Conservation (phyloP, 345 rosid genomes). For the Orychophragmus violaceus region DNA sequence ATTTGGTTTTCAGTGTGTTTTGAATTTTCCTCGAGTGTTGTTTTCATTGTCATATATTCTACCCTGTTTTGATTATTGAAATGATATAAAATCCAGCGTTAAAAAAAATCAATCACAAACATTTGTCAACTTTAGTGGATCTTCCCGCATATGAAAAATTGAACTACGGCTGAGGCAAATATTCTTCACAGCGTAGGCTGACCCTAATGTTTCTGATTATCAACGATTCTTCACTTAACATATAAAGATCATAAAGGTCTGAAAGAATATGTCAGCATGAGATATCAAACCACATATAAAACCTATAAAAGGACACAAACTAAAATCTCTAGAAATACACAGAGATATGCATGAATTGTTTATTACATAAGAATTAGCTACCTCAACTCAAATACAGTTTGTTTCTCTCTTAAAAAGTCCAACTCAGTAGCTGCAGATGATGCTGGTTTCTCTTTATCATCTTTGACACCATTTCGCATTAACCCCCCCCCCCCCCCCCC, state of each 20-base stretch:
- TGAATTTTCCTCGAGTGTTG: no score
- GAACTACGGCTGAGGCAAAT: no score
- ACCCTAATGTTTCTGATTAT: no score
- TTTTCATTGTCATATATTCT: no score
- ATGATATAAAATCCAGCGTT: no score
- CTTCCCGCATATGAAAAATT: no score
- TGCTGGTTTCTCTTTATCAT: conserved; percentile 46
- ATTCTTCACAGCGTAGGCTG: no score
- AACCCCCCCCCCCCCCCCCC: no score
- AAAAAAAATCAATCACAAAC: no score
- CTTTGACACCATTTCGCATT: conserved; percentile 66
- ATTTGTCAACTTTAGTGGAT: no score
- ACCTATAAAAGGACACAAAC: not conserved
- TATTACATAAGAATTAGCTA: conserved; percentile 18
- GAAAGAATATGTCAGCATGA: not conserved
- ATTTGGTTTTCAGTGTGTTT: no score
- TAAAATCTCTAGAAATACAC: not conserved
- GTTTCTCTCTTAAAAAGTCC: conserved; percentile 80
- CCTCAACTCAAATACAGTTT: conserved; percentile 93
- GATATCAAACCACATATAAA: not conserved
- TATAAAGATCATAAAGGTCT: not conserved
- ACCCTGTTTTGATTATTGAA: no score
- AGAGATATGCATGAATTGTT: not conserved
- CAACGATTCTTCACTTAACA: not conserved
- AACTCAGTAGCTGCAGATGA: conserved; percentile 77